A percentile compares a stretch with the other conserved stretches of the same genome.
Evolutionary conservation across 140 eudicot genomes (phyloP).

Genomic region (Stevia rebaudiana): DNA sequence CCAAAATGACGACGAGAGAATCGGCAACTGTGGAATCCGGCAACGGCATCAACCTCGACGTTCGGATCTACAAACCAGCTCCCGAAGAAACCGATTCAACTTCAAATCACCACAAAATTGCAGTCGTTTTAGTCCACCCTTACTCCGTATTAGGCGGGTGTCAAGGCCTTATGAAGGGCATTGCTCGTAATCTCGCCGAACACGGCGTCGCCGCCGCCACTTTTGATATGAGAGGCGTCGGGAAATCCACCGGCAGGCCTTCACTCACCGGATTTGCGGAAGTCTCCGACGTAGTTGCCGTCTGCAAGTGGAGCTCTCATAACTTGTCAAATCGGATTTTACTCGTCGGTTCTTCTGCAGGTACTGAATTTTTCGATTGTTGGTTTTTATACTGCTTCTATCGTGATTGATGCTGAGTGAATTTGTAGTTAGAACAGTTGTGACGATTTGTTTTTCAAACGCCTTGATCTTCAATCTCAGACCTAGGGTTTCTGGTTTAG

Average conservation of each 20-base stretch:
- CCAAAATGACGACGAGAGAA: slow-evolving; percentile 45
- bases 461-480: not conserved
- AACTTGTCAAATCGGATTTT: slow-evolving; percentile 44
- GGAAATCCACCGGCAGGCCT: slow-evolving; percentile 70
- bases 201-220: slow-evolving; percentile 51
- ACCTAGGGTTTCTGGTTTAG: slow-evolving; percentile 7
- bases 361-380: slow-evolving; percentile 21
- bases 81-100: slow-evolving; percentile 10
- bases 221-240: slow-evolving; percentile 84
- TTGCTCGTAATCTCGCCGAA: slow-evolving; percentile 60
- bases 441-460: not conserved
- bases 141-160: slow-evolving; percentile 85
- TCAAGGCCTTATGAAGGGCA: slow-evolving; percentile 77
- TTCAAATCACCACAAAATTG: slow-evolving; percentile 22
- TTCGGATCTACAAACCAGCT: slow-evolving; percentile 40
- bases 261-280: slow-evolving; percentile 72
- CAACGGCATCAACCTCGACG: slow-evolving; percentile 45
- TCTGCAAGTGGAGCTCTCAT: slow-evolving; percentile 48
- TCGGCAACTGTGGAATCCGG: slow-evolving; percentile 42
- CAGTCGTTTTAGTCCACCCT: slow-evolving; percentile 73
- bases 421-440: not conserved
- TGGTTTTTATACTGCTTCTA: not conserved
- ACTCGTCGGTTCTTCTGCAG: slow-evolving; percentile 86
- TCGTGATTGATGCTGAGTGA: not conserved
- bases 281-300: slow-evolving; percentile 57